phyloP scores from a whole-genome alignment of 2,329 filamentous ascomycete genomes.

The Talaromyces sp. region DNA sequence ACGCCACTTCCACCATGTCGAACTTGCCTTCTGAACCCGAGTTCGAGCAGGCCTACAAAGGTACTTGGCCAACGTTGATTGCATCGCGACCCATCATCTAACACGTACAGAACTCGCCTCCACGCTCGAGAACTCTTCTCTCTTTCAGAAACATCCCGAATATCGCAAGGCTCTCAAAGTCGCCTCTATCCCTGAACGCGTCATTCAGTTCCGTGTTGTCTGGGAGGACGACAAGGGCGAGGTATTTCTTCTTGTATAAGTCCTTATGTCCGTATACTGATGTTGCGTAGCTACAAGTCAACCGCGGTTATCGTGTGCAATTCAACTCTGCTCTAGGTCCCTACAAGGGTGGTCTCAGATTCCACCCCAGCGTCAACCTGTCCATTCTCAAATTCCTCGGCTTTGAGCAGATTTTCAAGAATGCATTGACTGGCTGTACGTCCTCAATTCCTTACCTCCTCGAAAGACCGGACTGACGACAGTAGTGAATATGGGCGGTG shows the following conservation, averaged over 20 bases:
- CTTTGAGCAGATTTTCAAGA: constrained; percentile 99
- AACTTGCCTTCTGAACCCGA: constrained; percentile 86
- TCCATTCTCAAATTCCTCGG: constrained; percentile 89
- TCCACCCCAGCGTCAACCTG: constrained; percentile 74
- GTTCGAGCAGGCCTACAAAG: constrained; percentile 97
- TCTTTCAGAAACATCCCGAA: constrained; percentile 92
- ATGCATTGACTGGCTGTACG: constrained; percentile 90
- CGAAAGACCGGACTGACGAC: not conserved
- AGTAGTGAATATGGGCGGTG: constrained; percentile 86
- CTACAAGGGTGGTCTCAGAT: constrained; percentile 94
- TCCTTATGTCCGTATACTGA: too few relatives aligned
- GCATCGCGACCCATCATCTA: not conserved
- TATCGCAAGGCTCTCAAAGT: constrained; percentile 88
- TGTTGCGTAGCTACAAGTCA: constrained; percentile 66
- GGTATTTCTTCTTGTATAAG: constrained; percentile 23
- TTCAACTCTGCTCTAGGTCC: constrained; percentile 97
- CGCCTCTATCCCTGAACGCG: constrained; percentile 84
- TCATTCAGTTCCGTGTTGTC: constrained; percentile 94
- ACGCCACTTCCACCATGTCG: constrained; percentile 57
- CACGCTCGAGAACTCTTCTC: constrained; percentile 87
- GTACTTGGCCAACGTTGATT: constrained; percentile 44
- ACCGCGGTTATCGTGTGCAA: constrained; percentile 93
- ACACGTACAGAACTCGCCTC: constrained; percentile 72
- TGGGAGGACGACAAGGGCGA: constrained; percentile 91
- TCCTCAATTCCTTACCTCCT: constrained; percentile 25